Evolutionary conservation across 129 eudicot genomes (phyloP), one percentile per base, ranked within the genome.

Genomic region (Helichrysum umbraculigerum): DNA sequence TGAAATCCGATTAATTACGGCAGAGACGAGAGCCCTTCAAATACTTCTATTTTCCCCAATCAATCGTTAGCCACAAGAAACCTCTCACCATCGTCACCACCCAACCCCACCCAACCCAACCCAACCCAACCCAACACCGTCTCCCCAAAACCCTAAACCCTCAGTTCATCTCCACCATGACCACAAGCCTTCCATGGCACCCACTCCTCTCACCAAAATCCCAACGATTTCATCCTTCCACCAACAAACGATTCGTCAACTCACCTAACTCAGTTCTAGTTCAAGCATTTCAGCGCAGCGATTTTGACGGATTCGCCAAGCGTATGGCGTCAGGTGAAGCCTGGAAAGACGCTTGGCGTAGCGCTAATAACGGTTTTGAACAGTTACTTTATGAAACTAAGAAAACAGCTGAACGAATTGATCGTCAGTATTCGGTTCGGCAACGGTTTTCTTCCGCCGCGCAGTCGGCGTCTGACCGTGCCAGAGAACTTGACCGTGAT

Each of bases 331-430:
- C 96, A 64, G 92, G 97, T 6, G 89, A 95, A 76, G 87, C 80
- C n/a, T 91, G 89, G 96, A 80, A 77, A 50, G 94, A 85, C 60
- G 92, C 86, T 15, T 90, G 97, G 96, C 79, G 92, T 12, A 82
- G 73, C 50, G 96, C 98, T 7, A 91, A 91, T 81, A 82, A 87
- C 30, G 94, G 97, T 12, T 95, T 95, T 68, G 99, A 95, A 44
- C 88, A 76, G 78, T 72, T 95, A 2, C 75, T 86, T 2, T 95
- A 78, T 39, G 99, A 95, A 72, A 77, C 95, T 1, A 88, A 73
- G 83, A 95, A 91, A 77, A 76, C 96, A 10, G 92, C 96, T 5
- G 99, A 95, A 68, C 90, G 94, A 7, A 83, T 95, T 44, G 97
- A 95, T 83, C 88, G 99, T 7, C 77, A 83, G 19, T 91, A 86